Evolutionary conservation across 2,329 filamentous ascomycete species (phyloP).

Genomic region (Drechslera avenae): DNA sequence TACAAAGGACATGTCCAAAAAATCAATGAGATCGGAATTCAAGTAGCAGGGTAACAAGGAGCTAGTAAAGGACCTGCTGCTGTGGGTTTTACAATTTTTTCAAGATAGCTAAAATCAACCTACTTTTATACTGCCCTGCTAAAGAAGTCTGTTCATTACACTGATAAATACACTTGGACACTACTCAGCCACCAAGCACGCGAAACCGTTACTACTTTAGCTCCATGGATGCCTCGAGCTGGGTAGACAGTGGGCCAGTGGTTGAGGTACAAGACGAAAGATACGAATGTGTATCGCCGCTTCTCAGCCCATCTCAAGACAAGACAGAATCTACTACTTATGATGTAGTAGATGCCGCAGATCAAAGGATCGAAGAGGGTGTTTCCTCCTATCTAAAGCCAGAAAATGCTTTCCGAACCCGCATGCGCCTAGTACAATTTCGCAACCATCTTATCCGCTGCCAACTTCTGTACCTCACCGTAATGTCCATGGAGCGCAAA

Average conservation of each 20-base stretch:
- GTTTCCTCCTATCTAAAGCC: not conserved
- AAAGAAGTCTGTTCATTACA: too few relatives aligned
- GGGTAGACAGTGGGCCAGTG: not conserved
- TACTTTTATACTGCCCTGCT: too few relatives aligned
- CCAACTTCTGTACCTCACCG: conserved; percentile 11
- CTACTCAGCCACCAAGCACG: not conserved
- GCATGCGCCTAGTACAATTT: conserved; percentile 11
- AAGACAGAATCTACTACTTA: not conserved
- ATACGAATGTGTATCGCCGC: not conserved
- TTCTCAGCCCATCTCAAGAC: not conserved
- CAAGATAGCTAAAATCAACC: too few relatives aligned
- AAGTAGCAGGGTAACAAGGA: not conserved
- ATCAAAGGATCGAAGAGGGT: not conserved
- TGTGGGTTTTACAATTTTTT: too few relatives aligned
- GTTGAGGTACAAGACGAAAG: not conserved
- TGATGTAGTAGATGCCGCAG: not conserved
- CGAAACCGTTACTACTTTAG: not conserved
- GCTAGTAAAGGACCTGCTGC: too few relatives aligned
- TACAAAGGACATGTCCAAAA: not conserved
- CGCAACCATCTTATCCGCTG: conserved; percentile 21
- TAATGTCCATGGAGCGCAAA: conserved; percentile 3
- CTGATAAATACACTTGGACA: too few relatives aligned
- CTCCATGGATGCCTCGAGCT: not conserved
- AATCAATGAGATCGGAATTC: not conserved
- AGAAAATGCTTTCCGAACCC: not conserved